Percentiles rank a stretch among this genome's conserved stretches.
These are phyloP conservation scores for Populus trichocarpa DNA, from an alignment of 441 rosid species.

Conservation along the genomic window DNA sequence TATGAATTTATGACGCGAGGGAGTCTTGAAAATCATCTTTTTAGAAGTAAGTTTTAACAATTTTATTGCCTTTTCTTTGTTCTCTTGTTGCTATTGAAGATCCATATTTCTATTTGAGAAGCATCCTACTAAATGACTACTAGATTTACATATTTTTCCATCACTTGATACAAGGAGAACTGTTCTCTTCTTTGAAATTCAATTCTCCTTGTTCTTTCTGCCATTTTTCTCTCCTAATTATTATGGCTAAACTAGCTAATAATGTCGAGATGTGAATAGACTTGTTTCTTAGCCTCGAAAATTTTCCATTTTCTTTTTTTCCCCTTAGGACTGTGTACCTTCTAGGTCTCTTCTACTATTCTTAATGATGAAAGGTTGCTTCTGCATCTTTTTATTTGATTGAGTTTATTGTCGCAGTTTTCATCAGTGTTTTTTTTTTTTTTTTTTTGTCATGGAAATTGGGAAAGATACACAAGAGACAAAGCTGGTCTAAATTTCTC, in stretches of 20 bases:
- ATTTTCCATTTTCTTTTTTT: neutral
- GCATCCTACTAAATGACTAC: neutral
- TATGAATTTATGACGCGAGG: constrained; percentile 94
- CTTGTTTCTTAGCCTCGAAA: neutral
- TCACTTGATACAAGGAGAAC: neutral
- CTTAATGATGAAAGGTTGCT: neutral
- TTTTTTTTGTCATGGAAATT: too few species aligned
- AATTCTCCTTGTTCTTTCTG: neutral
- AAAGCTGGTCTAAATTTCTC: too few species aligned
- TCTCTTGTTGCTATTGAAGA: constrained; percentile 18
- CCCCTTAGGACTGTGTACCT: neutral
- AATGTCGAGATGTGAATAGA: neutral
- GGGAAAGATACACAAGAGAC: too few species aligned
- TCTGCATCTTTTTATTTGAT: neutral
- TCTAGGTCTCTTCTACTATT: neutral
- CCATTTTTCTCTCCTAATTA: neutral
- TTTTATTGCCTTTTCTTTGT: constrained; percentile 2
- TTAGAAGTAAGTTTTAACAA: constrained; percentile 55
- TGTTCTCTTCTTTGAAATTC: neutral
- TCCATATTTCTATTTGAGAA: neutral
- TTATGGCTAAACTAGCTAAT: neutral
- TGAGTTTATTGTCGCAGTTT: too few species aligned
- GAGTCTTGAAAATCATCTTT: constrained; percentile 92
- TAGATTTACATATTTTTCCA: neutral
- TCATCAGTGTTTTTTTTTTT: too few species aligned